These are phyloP conservation scores for Malus hybrid DNA, from an alignment of 331 rosid species.

Conservation along the genomic window DNA sequence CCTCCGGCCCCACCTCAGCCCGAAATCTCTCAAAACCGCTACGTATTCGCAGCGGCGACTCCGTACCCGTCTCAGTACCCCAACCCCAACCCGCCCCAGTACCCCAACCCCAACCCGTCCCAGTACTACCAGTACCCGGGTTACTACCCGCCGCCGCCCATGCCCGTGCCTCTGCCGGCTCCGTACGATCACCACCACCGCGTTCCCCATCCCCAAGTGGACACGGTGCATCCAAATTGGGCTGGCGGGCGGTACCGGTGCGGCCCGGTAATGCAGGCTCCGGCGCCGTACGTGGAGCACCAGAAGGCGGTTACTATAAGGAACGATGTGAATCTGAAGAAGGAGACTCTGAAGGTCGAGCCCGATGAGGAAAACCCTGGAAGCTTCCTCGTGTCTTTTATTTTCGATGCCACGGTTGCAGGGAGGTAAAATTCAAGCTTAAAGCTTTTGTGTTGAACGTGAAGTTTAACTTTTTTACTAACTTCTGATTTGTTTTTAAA, in stretches of 20 bases:
- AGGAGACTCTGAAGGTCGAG: slow-evolving; percentile 72
- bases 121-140: slow-evolving; percentile 51
- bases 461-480: background rate
- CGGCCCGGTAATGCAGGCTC: slow-evolving; percentile 39
- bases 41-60: slow-evolving; percentile 47
- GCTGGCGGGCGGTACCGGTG: slow-evolving; percentile 49
- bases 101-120: slow-evolving; percentile 30
- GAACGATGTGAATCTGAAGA: slow-evolving; percentile 86
- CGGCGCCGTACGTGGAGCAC: slow-evolving; percentile 66
- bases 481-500: background rate
- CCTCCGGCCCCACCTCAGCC: slow-evolving; percentile 64
- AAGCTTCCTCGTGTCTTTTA: slow-evolving; percentile 56
- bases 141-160: slow-evolving; percentile 49
- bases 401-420: slow-evolving; percentile 80
- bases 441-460: background rate
- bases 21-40: slow-evolving; percentile 47
- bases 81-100: slow-evolving; percentile 44
- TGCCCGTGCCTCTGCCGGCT: slow-evolving; percentile 53
- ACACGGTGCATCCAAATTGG: slow-evolving; percentile 42
- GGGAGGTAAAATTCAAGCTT: slow-evolving; percentile 47
- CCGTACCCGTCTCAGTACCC: slow-evolving; percentile 59
- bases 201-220: slow-evolving; percentile 25
- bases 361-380: slow-evolving; percentile 71
- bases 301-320: slow-evolving; percentile 89
- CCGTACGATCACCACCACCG: slow-evolving; percentile 80